These are phyloP conservation scores for Sclerotinia nivalis DNA, from an alignment of 2,329 filamentous ascomycete species.

Conservation along the genomic window DNA sequence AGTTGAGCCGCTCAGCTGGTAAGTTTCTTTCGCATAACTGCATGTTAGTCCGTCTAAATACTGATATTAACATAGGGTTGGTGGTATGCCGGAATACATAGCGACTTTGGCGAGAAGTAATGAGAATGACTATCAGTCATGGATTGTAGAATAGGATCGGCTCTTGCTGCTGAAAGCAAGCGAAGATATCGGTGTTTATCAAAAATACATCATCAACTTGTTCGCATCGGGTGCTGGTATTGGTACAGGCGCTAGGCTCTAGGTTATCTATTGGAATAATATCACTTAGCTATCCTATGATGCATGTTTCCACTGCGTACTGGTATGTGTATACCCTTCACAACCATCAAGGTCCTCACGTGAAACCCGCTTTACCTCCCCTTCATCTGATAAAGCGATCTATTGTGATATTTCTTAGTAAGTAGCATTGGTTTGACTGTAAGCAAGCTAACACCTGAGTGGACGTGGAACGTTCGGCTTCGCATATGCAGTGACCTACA, in stretches of 20 bases:
- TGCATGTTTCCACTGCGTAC: background rate
- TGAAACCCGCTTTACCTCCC: too few species aligned
- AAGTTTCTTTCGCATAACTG: background rate
- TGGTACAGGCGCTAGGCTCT: background rate
- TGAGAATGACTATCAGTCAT: conserved; percentile 24
- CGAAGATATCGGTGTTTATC: background rate
- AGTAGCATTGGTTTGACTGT: too few species aligned
- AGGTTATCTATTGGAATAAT: background rate
- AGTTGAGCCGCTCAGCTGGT: conserved; percentile 42
- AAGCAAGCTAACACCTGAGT: too few species aligned
- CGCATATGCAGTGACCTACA: too few species aligned
- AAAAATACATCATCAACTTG: too few species aligned
- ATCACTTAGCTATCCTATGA: background rate
- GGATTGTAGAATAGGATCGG: conserved; percentile 6
- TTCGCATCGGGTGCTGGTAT: background rate
- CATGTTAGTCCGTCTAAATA: background rate
- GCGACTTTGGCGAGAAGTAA: conserved; percentile 20
- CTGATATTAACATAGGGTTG: conserved; percentile 3
- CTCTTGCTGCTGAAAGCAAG: background rate
- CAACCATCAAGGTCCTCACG: too few species aligned
- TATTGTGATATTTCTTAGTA: too few species aligned
- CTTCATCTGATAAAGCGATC: too few species aligned
- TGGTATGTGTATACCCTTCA: too few species aligned
- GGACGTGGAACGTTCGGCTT: too few species aligned
- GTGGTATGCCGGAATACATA: conserved; percentile 21